phyloP scores from a whole-genome alignment of 129 eudicot species.

The Sambucus nigra region DNA sequence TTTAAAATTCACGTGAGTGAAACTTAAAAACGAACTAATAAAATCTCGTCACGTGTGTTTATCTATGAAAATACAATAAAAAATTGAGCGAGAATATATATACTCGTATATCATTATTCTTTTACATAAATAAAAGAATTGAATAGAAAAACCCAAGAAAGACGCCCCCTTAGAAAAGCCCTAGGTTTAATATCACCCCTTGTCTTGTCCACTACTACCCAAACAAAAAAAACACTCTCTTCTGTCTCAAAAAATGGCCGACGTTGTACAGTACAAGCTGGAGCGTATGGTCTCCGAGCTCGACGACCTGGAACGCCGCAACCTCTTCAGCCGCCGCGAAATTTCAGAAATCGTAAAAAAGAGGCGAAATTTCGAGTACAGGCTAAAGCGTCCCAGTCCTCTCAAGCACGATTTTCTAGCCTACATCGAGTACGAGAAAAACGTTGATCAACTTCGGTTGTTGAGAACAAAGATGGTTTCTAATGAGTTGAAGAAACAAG shows the following conservation, averaged over 20 bases:
- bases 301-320: constrained; percentile 72
- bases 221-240: neutral
- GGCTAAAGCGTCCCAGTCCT: constrained; percentile 74
- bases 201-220: too few species aligned
- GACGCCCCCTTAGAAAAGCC: too few species aligned
- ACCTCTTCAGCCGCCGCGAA: constrained; percentile 55
- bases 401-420: constrained; percentile 58
- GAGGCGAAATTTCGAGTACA: constrained; percentile 84
- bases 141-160: too few species aligned
- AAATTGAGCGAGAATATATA: too few species aligned
- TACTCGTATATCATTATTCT: too few species aligned
- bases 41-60: too few species aligned
- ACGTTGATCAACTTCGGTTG: constrained; percentile 42
- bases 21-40: too few species aligned
- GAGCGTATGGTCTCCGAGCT: constrained; percentile 92
- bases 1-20: too few species aligned
- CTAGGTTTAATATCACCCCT: too few species aligned
- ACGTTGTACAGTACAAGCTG: constrained; percentile 70
- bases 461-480: constrained; percentile 40
- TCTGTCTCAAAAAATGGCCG: constrained; percentile 55
- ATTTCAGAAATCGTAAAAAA: constrained; percentile 66
- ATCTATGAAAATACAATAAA: too few species aligned
- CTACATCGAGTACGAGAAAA: constrained; percentile 68
- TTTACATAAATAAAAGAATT: too few species aligned
- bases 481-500: constrained; percentile 25